Percentiles rank a stretch among this genome's conserved stretches.
These are phyloP conservation scores for Paramecium sonneborni DNA, from an alignment of 73 alveolate species.

Conservation along the genomic window DNA sequence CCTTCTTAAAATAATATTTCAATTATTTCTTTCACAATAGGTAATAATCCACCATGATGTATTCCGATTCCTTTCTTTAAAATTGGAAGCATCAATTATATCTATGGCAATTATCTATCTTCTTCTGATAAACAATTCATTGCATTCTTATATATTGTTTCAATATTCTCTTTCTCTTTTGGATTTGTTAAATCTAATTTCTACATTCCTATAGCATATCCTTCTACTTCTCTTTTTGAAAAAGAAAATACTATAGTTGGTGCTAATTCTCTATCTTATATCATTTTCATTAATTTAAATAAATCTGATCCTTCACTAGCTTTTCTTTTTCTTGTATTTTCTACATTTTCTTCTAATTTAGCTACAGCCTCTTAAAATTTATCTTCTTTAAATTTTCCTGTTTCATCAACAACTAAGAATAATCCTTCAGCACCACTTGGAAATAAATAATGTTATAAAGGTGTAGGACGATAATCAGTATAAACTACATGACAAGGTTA, in stretches of 20 bases:
- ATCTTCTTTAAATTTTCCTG: conserved; percentile 96
- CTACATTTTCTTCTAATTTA: conserved; percentile 82
- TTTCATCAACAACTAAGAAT: conserved; percentile 95
- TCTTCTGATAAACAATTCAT: conserved; percentile 97
- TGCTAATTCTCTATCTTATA: conserved; percentile 74
- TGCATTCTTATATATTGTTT: conserved; percentile 95
- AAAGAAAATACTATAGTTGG: conserved; percentile 98
- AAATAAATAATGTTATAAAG: conserved; percentile 95
- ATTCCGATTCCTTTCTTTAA: conserved; percentile 98
- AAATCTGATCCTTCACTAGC: conserved; percentile 82
- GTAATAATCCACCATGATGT: conserved; percentile 99
- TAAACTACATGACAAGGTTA: conserved; percentile 99
- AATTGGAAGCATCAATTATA: conserved; percentile 90
- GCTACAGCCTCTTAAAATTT: conserved; percentile 96
- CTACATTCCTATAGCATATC: conserved; percentile 91
- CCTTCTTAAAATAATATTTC: conserved; percentile 99
- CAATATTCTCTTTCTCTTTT: conserved; percentile 94
- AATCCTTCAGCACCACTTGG: conserved; percentile 98
- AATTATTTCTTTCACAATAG: conserved; percentile 96
- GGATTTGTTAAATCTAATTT: conserved; percentile 91
- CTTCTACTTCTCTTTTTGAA: conserved; percentile 98
- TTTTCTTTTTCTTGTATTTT: conserved; percentile 74
- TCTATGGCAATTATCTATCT: conserved; percentile 94
- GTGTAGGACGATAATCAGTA: conserved; percentile 99
- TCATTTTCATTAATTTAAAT: conserved; percentile 82